phyloP scores from a whole-genome alignment of 495 filamentous ascomycete genomes.

The Penicillium maclennaniae region DNA sequence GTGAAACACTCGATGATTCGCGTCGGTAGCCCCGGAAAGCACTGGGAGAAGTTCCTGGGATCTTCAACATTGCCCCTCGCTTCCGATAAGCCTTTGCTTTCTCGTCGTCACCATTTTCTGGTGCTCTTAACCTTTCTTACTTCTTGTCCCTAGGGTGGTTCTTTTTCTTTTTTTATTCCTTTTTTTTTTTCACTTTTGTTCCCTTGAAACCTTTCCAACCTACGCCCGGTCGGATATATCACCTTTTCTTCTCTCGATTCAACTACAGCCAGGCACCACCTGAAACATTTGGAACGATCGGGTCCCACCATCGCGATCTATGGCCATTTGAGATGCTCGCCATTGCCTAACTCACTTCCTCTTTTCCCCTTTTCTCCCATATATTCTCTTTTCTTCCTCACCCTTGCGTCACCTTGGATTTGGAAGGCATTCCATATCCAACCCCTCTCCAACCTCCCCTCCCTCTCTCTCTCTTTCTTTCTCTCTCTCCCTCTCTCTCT shows the following conservation, averaged over 20 bases:
- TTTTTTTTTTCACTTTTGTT: neutral
- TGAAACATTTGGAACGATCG: conserved; percentile 9
- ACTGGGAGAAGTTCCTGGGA: conserved; percentile 12
- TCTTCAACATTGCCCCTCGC: conserved; percentile 23
- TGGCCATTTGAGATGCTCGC: conserved; percentile 17
- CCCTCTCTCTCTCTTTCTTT: neutral
- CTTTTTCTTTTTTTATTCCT: neutral
- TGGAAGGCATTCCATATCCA: conserved; percentile 11
- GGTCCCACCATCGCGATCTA: conserved; percentile 9
- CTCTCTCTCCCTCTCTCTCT: neutral
- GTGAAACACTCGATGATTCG: conserved; percentile 29
- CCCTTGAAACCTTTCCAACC: conserved; percentile 1
- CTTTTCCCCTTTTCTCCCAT: conserved; percentile 16
- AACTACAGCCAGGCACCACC: neutral
- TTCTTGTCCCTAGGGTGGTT: neutral
- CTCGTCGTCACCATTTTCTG: conserved; percentile 28
- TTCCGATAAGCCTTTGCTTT: conserved; percentile 27
- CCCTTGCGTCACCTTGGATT: conserved; percentile 21
- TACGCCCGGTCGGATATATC: neutral
- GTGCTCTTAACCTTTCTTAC: neutral
- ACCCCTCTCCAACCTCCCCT: conserved; percentile 2
- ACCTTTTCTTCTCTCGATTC: conserved; percentile 2
- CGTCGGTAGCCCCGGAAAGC: conserved; percentile 28
- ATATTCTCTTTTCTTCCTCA: conserved; percentile 6
- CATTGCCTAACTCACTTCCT: conserved; percentile 23